Evolutionary conservation across 345 rosid species (phyloP).

Genomic region (Citrus reticulata): DNA sequence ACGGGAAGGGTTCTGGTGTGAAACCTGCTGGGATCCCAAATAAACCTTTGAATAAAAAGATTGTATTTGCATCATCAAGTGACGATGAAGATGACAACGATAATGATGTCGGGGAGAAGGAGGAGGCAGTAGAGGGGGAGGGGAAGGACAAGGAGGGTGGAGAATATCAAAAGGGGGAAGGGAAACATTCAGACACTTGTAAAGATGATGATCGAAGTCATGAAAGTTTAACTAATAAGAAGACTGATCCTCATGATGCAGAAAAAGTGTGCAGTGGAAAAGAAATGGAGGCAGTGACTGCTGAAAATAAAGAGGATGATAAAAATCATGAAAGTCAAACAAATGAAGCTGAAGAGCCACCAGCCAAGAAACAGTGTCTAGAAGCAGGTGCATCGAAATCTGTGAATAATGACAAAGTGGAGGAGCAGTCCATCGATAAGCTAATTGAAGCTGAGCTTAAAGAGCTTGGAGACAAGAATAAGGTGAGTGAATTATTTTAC

Average conservation of each 20-base stretch:
- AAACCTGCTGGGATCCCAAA: conserved; percentile 33
- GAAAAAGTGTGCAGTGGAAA: conserved; percentile 26
- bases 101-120: conserved; percentile 22
- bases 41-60: conserved; percentile 74
- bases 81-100: conserved; percentile 52
- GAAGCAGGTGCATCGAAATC: conserved; percentile 37
- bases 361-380: conserved; percentile 57
- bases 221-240: conserved; percentile 31
- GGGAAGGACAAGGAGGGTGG: conserved; percentile 25
- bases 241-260: conserved; percentile 16
- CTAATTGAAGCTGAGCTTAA: conserved; percentile 88
- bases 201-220: conserved; percentile 19
- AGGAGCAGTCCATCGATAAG: conserved; percentile 76
- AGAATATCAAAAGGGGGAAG: conserved; percentile 26
- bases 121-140: conserved; percentile 22
- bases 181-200: conserved; percentile 20
- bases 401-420: conserved; percentile 26
- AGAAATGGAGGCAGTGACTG: conserved; percentile 23
- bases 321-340: conserved; percentile 31
- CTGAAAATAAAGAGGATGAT: conserved; percentile 20
- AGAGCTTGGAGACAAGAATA: conserved; percentile 91
- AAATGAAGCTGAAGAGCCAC: conserved; percentile 48
- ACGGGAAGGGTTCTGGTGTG: conserved; percentile 38
- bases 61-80: conserved; percentile 58
- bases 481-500: conserved; percentile 39